Evolutionary conservation across 148 eudicot genomes (phyloP).

Genomic region (Chenopodium berlandieri): DNA sequence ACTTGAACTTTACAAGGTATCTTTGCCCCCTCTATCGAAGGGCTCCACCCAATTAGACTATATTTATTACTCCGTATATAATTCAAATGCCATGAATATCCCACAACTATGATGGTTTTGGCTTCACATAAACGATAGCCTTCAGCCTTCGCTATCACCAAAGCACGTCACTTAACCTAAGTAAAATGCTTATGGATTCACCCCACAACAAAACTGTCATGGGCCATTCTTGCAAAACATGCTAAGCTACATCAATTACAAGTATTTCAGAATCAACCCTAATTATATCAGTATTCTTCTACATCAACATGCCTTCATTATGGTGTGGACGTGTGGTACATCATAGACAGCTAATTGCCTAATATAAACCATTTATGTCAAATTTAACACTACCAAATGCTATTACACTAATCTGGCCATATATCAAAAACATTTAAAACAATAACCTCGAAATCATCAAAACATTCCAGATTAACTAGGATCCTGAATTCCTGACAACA

Average conservation of each 20-base stretch:
- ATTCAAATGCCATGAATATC: background rate
- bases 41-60: conserved; percentile 6
- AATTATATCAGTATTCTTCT: no score
- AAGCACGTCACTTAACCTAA: background rate
- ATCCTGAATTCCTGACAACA: background rate
- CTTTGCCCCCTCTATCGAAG: background rate
- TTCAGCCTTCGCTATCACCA: background rate
- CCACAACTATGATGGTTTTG: background rate
- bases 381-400: no score
- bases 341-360: no score
- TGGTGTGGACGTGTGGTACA: no score
- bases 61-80: background rate
- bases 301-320: no score
- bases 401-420: background rate
- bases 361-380: no score
- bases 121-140: background rate
- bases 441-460: background rate
- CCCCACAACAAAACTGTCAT: background rate
- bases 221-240: background rate
- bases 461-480: background rate
- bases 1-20: background rate
- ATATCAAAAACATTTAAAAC: no score
- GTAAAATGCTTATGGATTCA: background rate
- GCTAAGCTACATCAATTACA: background rate
- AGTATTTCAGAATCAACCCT: background rate